A percentile compares a stretch with the other conserved stretches of the same genome.
phyloP scores from a whole-genome alignment of 2,329 filamentous ascomycete genomes.

The Thermomyces lanuginosus region DNA sequence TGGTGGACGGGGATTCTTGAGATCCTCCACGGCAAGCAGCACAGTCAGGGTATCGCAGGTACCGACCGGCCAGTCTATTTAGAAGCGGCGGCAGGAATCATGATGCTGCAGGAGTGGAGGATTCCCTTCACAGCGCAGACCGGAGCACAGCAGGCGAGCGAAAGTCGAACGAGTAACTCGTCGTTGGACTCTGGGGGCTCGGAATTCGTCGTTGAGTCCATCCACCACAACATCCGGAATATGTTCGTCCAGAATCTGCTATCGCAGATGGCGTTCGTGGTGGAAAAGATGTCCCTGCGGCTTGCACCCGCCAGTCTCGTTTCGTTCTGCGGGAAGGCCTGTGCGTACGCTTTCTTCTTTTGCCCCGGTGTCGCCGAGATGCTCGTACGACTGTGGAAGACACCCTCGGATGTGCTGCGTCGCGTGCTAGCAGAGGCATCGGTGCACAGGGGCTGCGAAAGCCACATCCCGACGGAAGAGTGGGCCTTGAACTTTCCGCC shows the following conservation, averaged over 20 bases:
- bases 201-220: slow-evolving; percentile 57
- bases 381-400: slow-evolving; percentile 63
- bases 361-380: slow-evolving; percentile 74
- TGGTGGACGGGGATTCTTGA: slow-evolving; percentile 81
- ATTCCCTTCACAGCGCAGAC: slow-evolving; percentile 43
- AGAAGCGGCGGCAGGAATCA: slow-evolving; percentile 63
- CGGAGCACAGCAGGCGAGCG: slow-evolving; percentile 27
- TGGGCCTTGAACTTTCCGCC: slow-evolving; percentile 56
- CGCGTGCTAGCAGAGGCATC: slow-evolving; percentile 55
- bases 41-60: slow-evolving; percentile 62
- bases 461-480: slow-evolving; percentile 42
- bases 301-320: slow-evolving; percentile 57
- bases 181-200: slow-evolving; percentile 46
- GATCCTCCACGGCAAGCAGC: slow-evolving; percentile 58
- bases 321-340: slow-evolving; percentile 76
- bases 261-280: slow-evolving; percentile 70
- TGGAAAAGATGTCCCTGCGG: slow-evolving; percentile 72
- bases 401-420: slow-evolving; percentile 51
- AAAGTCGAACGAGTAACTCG: slow-evolving; percentile 34
- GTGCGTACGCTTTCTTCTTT: slow-evolving; percentile 86
- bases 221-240: slow-evolving; percentile 74
- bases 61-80: slow-evolving; percentile 69
- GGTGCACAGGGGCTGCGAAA: slow-evolving; percentile 37
- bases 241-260: slow-evolving; percentile 72
- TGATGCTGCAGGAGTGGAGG: slow-evolving; percentile 81